A percentile compares a stretch with the other conserved stretches of the same genome.
phyloP scores from a whole-genome alignment of 345 rosid species.

The Bruguiera parviflora region DNA sequence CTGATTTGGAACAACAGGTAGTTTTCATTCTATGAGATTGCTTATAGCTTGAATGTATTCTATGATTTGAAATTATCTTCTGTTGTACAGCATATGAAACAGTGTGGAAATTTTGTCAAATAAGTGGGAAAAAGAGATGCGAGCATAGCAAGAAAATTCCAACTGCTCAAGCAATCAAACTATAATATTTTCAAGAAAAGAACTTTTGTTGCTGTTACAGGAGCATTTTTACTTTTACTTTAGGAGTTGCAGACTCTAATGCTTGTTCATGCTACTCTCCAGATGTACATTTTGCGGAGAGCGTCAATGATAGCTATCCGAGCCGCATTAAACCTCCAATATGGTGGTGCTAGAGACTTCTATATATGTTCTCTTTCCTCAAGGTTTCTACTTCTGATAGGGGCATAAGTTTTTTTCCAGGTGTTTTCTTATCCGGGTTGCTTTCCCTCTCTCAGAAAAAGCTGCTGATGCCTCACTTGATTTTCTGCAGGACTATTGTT shows the following conservation, averaged over 20 bases:
- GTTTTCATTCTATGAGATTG: neutral
- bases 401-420: neutral
- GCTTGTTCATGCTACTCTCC: conserved; percentile 18
- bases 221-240: neutral
- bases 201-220: too few species aligned
- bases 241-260: neutral
- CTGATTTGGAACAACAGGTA: conserved; percentile 96
- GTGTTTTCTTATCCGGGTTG: neutral
- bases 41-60: too few species aligned
- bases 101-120: too few species aligned
- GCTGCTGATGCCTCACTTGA: neutral
- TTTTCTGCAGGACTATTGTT: conserved; percentile 67
- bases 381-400: conserved; percentile 39
- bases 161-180: too few species aligned
- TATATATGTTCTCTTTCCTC: conserved; percentile 97
- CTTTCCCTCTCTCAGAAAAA: neutral
- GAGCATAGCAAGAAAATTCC: too few species aligned
- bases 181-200: too few species aligned
- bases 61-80: too few species aligned
- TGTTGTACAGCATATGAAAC: too few species aligned
- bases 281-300: conserved; percentile 95
- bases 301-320: conserved; percentile 92
- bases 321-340: conserved; percentile 82
- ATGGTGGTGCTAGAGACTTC: conserved; percentile 83
- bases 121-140: too few species aligned